Evolutionary conservation across 306 rosid genomes (phyloP).

Genomic region (Hippophae tibetana): DNA sequence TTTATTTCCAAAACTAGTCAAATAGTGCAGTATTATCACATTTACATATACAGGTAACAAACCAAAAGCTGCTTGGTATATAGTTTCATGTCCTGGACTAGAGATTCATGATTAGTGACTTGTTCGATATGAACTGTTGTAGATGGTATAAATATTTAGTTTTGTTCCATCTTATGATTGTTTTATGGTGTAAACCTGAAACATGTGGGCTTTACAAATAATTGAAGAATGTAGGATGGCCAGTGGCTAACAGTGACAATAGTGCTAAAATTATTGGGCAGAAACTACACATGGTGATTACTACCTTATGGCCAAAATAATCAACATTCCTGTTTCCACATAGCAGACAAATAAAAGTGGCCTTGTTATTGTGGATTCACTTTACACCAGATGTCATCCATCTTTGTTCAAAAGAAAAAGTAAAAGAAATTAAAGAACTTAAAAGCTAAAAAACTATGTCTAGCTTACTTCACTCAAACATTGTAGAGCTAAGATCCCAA

Average conservation of each 20-base stretch:
- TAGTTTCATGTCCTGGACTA: neutral
- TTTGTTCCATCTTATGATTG: neutral
- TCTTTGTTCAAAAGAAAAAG: neutral
- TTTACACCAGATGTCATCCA: neutral
- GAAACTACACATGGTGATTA: neutral
- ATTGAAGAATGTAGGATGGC: slow-evolving; percentile 9
- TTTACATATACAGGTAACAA: slow-evolving; percentile 16
- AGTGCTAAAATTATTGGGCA: slow-evolving; percentile 2
- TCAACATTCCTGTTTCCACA: neutral
- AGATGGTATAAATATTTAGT: slow-evolving; percentile 12
- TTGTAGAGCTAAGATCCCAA: too few relatives aligned
- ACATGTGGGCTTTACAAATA: slow-evolving; percentile 7
- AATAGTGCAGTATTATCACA: slow-evolving; percentile 6
- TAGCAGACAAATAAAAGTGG: neutral
- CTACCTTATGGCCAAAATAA: slow-evolving; percentile 6
- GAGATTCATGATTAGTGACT: slow-evolving; percentile 6
- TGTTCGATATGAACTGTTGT: slow-evolving; percentile 5
- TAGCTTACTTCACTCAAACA: too few relatives aligned
- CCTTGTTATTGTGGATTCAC: neutral
- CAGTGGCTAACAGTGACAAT: too few relatives aligned
- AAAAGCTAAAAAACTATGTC: neutral
- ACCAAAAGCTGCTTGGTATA: slow-evolving; percentile 6
- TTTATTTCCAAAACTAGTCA: slow-evolving; percentile 5
- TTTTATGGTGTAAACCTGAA: slow-evolving; percentile 10
- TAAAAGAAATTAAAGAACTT: neutral